phyloP scores from a whole-genome alignment of 2,329 filamentous ascomycete genomes.

The Zelopaecilomyces penicillatus region DNA sequence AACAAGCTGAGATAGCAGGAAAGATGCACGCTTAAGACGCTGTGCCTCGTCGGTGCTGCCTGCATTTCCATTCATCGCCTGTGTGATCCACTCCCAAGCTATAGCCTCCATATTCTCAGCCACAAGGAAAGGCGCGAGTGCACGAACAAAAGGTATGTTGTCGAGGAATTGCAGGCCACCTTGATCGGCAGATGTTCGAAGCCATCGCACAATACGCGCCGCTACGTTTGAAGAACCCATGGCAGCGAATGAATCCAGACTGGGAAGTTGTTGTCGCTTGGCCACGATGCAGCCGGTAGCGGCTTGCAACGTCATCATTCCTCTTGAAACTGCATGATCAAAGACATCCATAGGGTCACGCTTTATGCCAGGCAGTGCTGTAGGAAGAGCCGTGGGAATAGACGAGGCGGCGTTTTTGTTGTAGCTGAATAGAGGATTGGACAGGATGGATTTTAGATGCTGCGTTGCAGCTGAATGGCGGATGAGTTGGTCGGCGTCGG shows the following conservation, averaged over 20 bases:
- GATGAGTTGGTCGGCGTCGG: conserved; percentile 14
- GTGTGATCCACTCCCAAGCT: conserved; percentile 45
- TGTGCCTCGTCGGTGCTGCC: conserved; percentile 13
- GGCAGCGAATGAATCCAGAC: conserved; percentile 13
- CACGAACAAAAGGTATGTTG: conserved; percentile 27
- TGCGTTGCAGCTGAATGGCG: conserved; percentile 32
- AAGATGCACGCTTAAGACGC: conserved; percentile 20
- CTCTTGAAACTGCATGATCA: conserved; percentile 44
- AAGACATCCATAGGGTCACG: conserved; percentile 47
- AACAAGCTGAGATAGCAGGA: conserved; percentile 33
- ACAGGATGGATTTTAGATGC: conserved; percentile 48
- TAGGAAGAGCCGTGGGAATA: conserved; percentile 8
- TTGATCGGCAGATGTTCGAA: conserved; percentile 42
- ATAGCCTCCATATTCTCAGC: conserved; percentile 43
- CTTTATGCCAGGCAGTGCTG: conserved; percentile 10
- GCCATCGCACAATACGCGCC: conserved; percentile 43
- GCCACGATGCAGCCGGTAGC: conserved; percentile 46
- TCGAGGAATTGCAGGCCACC: conserved; percentile 37
- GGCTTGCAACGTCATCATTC: conserved; percentile 46
- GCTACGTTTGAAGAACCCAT: conserved; percentile 38
- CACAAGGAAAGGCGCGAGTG: conserved; percentile 41
- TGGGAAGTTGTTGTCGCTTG: conserved; percentile 33
- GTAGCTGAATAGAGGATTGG: conserved; percentile 46
- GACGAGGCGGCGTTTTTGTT: conserved; percentile 16
- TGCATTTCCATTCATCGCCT: conserved; percentile 25